These are phyloP conservation scores for Zopfochytrium polystomum DNA, from an alignment of 371 early-diverging fungal genomes.

Conservation along the genomic window DNA sequence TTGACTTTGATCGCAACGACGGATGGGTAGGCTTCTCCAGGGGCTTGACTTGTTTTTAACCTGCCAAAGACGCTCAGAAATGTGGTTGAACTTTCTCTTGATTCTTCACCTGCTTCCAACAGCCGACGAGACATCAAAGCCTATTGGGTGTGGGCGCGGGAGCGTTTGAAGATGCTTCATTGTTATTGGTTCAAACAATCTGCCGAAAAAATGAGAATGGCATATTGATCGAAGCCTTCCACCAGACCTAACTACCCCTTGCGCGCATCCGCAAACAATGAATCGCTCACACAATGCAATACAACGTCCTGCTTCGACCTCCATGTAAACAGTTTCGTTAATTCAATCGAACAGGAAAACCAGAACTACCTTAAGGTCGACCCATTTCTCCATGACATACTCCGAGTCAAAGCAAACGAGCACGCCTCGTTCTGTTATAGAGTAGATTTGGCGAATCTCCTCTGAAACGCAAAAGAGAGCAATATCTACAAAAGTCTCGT, in stretches of 20 bases:
- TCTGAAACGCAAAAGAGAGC: conserved; percentile 55
- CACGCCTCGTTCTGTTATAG: conserved; percentile 65
- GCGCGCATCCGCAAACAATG: conserved; percentile 71
- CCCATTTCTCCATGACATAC: conserved; percentile 72
- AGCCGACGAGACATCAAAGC: conserved; percentile 53
- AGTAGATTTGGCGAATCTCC: conserved; percentile 50
- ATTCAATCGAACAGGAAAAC: no score
- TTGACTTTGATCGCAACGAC: conserved; percentile 58
- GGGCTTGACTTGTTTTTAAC: no score
- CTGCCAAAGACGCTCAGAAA: no score
- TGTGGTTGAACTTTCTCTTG: conserved; percentile 5
- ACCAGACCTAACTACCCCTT: conserved; percentile 63
- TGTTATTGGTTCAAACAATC: conserved; percentile 67
- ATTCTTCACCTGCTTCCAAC: conserved; percentile 23
- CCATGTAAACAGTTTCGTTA: no score
- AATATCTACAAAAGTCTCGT: conserved; percentile 71
- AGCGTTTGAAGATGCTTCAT: conserved; percentile 68
- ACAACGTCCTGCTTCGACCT: conserved; percentile 65
- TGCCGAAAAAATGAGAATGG: conserved; percentile 23
- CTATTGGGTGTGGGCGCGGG: conserved; percentile 71
- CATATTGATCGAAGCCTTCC: background rate
- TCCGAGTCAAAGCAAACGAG: conserved; percentile 67
- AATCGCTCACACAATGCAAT: conserved; percentile 58
- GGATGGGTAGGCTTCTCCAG: conserved; percentile 57
- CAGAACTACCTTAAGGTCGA: conserved; percentile 63